Percentiles rank a stretch among this genome's conserved stretches.
These are phyloP conservation scores for Phanerochaete sordida DNA, from an alignment of 768 basidiomycete genomes.

Conservation along the genomic window DNA sequence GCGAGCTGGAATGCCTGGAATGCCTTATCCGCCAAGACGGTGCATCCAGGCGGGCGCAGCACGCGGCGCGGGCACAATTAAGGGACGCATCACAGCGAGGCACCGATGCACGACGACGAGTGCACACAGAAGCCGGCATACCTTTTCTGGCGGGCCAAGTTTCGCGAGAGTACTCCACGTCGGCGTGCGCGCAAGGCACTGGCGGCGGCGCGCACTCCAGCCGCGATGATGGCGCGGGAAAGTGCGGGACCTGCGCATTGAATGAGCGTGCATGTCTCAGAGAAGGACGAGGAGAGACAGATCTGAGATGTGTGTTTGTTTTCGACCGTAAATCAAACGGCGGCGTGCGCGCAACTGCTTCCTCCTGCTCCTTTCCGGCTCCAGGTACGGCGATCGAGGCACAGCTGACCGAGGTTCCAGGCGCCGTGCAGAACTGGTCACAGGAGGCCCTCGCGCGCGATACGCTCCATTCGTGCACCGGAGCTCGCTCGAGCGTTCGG, in stretches of 20 bases:
- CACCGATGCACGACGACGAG: background rate
- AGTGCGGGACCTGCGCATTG: too few species aligned
- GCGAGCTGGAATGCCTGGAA: background rate
- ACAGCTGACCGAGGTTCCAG: background rate
- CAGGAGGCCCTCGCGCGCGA: background rate
- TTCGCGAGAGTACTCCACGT: too few species aligned
- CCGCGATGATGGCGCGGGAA: too few species aligned
- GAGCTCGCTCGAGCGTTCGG: background rate
- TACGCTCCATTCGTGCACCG: background rate
- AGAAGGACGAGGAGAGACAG: background rate
- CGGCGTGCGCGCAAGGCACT: too few species aligned
- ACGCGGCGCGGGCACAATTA: background rate
- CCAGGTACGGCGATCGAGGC: background rate
- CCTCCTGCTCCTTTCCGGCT: background rate
- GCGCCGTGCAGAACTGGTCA: background rate
- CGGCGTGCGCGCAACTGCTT: background rate
- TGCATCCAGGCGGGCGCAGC: background rate
- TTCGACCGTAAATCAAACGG: background rate
- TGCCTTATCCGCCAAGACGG: background rate
- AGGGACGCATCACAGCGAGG: background rate
- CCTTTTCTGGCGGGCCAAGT: background rate
- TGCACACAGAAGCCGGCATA: too few species aligned
- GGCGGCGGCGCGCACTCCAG: too few species aligned
- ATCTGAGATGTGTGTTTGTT: background rate
- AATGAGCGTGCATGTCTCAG: background rate